Evolutionary conservation across 176 grass and related monocot species (phyloP).

Genomic region (Zea luxurians): DNA sequence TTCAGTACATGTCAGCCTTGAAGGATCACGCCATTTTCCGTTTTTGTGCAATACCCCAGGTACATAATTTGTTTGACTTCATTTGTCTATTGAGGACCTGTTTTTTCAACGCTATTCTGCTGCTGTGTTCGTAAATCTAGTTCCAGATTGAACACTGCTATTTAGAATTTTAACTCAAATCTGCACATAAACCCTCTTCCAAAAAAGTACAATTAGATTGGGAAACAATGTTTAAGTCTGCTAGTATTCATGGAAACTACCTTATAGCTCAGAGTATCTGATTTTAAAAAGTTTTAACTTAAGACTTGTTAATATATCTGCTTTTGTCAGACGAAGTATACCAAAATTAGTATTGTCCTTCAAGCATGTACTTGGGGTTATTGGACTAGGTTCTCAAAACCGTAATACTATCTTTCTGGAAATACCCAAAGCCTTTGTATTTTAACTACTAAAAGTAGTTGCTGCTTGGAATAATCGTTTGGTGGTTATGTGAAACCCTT

Average conservation of each 20-base stretch:
- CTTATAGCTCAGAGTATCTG: background rate
- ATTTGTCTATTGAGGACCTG: background rate
- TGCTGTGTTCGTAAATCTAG: background rate
- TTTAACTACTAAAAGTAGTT: background rate
- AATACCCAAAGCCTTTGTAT: background rate
- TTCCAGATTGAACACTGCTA: constrained; percentile 1
- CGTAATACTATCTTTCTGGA: background rate
- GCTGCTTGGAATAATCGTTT: background rate
- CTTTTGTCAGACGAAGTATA: background rate
- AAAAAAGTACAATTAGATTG: background rate
- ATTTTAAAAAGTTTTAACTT: background rate
- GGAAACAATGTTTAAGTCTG: constrained; percentile 6
- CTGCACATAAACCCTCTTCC: background rate
- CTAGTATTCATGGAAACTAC: background rate
- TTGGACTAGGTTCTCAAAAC: background rate
- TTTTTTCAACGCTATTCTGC: background rate
- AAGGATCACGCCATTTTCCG: constrained; percentile 79
- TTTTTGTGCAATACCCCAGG: constrained; percentile 96
- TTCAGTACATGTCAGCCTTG: constrained; percentile 78
- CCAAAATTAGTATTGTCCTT: background rate
- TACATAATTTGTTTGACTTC: constrained; percentile 34
- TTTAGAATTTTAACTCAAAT: background rate
- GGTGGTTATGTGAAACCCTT: background rate
- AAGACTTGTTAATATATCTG: background rate
- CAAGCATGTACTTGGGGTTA: background rate